Evolutionary conservation across 495 filamentous ascomycete species (phyloP).

Genomic region (Hypoxylon intermedium): DNA sequence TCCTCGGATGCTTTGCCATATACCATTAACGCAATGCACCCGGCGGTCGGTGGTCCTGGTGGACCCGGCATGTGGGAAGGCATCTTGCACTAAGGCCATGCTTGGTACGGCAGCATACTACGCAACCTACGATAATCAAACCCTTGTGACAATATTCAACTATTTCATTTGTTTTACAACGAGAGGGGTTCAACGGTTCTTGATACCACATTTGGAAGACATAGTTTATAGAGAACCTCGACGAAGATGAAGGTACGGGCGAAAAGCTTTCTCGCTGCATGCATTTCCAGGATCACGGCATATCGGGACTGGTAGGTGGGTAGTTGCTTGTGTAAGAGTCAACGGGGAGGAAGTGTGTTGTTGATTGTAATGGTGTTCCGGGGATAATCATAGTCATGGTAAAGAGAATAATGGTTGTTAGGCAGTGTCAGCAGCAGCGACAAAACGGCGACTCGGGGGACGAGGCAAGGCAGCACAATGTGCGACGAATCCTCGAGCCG

Average conservation of each 20-base stretch:
- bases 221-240: slow-evolving; percentile 42
- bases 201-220: slow-evolving; percentile 42
- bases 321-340: slow-evolving; percentile 44
- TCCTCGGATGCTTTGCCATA: slow-evolving; percentile 52
- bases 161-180: slow-evolving; percentile 42
- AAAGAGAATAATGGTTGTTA: slow-evolving; percentile 28
- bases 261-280: slow-evolving; percentile 39
- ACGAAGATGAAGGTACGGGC: slow-evolving; percentile 33
- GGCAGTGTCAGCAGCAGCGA: slow-evolving; percentile 17
- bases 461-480: slow-evolving; percentile 20
- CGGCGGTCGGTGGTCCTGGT: slow-evolving; percentile 50
- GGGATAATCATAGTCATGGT: slow-evolving; percentile 33
- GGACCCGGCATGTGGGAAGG: slow-evolving; percentile 69
- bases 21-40: slow-evolving; percentile 47
- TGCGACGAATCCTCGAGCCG: slow-evolving; percentile 29
- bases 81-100: slow-evolving; percentile 52
- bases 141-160: slow-evolving; percentile 46
- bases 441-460: slow-evolving; percentile 20
- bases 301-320: slow-evolving; percentile 37
- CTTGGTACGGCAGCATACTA: slow-evolving; percentile 3
- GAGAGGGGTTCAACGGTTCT: slow-evolving; percentile 35
- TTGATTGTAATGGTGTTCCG: slow-evolving; percentile 38
- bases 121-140: slow-evolving; percentile 21
- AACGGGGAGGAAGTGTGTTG: slow-evolving; percentile 19
- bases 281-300: slow-evolving; percentile 46